Evolutionary conservation across 176 grass and related monocot species (phyloP), one percentile per base, ranked within the genome.

Genomic region (Avena insularis): DNA sequence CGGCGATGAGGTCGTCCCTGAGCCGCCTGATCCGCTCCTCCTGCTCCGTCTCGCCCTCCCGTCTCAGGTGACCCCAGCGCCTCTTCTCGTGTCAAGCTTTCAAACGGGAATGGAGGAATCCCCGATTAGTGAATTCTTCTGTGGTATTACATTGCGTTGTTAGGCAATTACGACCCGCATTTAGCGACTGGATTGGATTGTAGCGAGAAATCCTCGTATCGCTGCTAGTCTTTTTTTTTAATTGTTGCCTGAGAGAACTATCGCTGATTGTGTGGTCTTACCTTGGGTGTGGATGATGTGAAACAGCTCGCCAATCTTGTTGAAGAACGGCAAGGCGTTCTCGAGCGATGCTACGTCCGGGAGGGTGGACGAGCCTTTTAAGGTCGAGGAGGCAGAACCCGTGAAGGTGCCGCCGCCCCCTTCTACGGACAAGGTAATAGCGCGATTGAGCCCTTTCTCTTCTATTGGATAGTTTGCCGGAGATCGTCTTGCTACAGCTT

Each of bases 331-430:
- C 15, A 92, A 82, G 86, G 80, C 80, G 33, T 91, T 92, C 77
- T 92, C 82, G 17, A 92, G 78, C 19, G 88, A 89, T 46, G 86
- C 85, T 20, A 83, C 83, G 8, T 74, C 81, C 10, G 90, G 80
- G 71, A 79, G 47, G 13, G 67, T 91, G 3, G 90, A 94, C n/a
- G 90, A 95, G 36, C 90, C 92, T n/a, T 92, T 92, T 36, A 92
- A 94, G 75, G 92, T 98, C 67, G 90, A 94, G 78, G 93, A 98
- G 87, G 92, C 93, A 33, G 90, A 95, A 58, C 92, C 92, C 1
- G 66, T 94, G 33, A 94, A 90, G 85, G 66, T 48, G 33, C 66
- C 77, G 48, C 73, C 73, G 14, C 90, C 88, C n/a, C 88, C 92
- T 61, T 80, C 92, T 61, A 49, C 82, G 12, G 90, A 95, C 55